Base-by-base conservation (phyloP, 192 early-diverging fungal species). In the Diversispora epigaea region DNA sequence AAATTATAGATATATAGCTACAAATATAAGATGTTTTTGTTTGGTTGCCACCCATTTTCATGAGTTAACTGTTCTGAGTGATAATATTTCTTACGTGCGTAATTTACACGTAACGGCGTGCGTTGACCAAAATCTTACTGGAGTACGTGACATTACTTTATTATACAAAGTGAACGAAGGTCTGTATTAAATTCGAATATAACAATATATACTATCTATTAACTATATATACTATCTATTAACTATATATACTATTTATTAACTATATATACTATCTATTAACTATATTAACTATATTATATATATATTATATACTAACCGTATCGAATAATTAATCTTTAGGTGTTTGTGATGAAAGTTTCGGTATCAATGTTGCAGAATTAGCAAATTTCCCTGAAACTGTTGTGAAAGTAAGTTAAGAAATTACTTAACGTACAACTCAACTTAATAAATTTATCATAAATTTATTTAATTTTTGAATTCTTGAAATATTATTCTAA, bases 31-130 rank as follows among this genome's bases (percentile, higher is more conserved):
- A 49, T 85, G 93, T 76, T 94, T 91, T 72, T 90, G 92, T 55
- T 77, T 96, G 21, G 96, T 98, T 84, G 96, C 97, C 17, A 99
- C 97, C 0, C 97, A 99, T 82, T 99, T 99, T 77, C 97, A 99
- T 73, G 97, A 99, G 77, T 84, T 99, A 11, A 99, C 97, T 0
- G 89, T 87, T 14, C 83, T 99, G 3, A 86, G 86, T 6, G 85
- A 91, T 15, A 82, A 85, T 6, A 86, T 94, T 11, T 82, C 89
- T 0, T 83, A 82, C 22, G 95, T 98, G 1, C 87, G 88, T 71
- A 99, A 99, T 77, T 80, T 91, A n/a, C 92, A 96, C 83, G 97
- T 97, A 0, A 87, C 89, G 63, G 96, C 94, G 0, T 84, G 88
- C 73, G 67, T 84, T 72, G 81, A 77, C n/a, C 66, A 21, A 41